Base-by-base conservation (phyloP, 257 asterid species). In the Plantago ovata region DNA sequence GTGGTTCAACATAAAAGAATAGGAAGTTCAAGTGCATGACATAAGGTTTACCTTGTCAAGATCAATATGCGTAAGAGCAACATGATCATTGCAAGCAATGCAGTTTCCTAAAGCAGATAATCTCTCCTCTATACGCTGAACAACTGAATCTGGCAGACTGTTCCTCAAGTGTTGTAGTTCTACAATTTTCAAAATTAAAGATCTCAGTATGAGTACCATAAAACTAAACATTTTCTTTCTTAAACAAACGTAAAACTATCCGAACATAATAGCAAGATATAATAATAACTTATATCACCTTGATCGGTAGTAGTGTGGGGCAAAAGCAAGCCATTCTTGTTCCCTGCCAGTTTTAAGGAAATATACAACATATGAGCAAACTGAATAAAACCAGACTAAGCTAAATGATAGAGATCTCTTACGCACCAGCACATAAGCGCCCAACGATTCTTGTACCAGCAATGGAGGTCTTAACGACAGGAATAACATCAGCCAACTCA, bases 231-330 rank as follows among this genome's bases (percentile, higher is more conserved):
- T 28, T 28, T 8, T 28, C 7, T 28, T 28, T 28, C 4, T 3
- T 28, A 28, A 28, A n/a, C n/a, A n/a, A n/a, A 28, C 7, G 7
- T 28, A 28, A 28, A 28, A 28, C 36, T 28, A 28, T 0, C 4
- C 36, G 7, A 28, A 28, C 36, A 28, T 28, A 28, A 28, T 28
- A 28, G 36, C 7, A 28, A 3, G 4, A n/a, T n/a, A 40, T 43
- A 2, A n/a, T n/a, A n/a, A n/a, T n/a, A n/a, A n/a, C n/a, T n/a
- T n/a, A n/a, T n/a, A n/a, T 78, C 68, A 91, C 96, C 98, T 80
- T 91, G 96, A 75, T 91, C 98, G 3, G 96, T 91, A 58, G 98
- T 91, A 49, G 69, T 91, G 71, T 87, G 98, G 60, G 98, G 98
- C 75, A 91, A 74, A 52, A 91, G 92, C 75, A 91, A 77, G 33